A percentile compares a stretch with the other conserved stretches of the same genome.
phyloP scores from a whole-genome alignment of 2,329 filamentous ascomycete species.

The Ceratocystis papillata region DNA sequence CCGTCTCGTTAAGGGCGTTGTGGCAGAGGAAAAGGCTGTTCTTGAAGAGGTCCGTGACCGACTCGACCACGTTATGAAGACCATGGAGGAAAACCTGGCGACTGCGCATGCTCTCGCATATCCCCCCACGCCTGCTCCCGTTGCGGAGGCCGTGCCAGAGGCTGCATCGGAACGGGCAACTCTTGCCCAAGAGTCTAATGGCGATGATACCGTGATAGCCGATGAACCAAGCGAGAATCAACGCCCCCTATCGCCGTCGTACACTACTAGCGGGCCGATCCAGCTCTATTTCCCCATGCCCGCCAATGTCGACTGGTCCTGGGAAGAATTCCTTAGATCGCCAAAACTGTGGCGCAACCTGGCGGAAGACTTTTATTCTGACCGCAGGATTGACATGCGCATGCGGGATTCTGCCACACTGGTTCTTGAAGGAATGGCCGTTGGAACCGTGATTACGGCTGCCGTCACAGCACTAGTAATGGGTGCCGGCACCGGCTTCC shows the following conservation, averaged over 20 bases:
- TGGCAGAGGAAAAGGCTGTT: conserved; percentile 59
- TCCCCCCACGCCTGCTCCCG: not conserved
- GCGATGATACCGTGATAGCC: not conserved
- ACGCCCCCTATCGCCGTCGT: conserved; percentile 14
- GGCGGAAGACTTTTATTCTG: conserved; percentile 28
- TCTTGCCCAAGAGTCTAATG: not conserved
- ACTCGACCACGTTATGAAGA: conserved; percentile 24
- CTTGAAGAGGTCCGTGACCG: conserved; percentile 38
- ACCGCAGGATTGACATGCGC: conserved; percentile 50
- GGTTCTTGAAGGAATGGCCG: conserved; percentile 46
- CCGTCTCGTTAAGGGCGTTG: conserved; percentile 71
- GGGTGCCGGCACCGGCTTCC: not conserved
- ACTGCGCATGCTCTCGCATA: conserved; percentile 20
- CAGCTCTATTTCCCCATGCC: conserved; percentile 22
- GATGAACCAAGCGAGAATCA: not conserved
- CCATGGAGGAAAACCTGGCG: conserved; percentile 21
- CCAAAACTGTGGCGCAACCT: conserved; percentile 20
- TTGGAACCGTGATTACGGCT: conserved; percentile 34
- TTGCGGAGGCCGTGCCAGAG: not conserved
- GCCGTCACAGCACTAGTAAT: conserved; percentile 17
- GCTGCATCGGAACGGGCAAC: not conserved
- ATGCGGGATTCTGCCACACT: conserved; percentile 62
- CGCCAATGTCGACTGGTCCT: conserved; percentile 11
- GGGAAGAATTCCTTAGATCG: conserved; percentile 20
- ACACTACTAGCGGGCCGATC: conserved; percentile 14